Evolutionary conservation across 768 basidiomycete species (phyloP), one percentile per base, ranked within the genome.

Genomic region (Phlegmacium glaucopus): DNA sequence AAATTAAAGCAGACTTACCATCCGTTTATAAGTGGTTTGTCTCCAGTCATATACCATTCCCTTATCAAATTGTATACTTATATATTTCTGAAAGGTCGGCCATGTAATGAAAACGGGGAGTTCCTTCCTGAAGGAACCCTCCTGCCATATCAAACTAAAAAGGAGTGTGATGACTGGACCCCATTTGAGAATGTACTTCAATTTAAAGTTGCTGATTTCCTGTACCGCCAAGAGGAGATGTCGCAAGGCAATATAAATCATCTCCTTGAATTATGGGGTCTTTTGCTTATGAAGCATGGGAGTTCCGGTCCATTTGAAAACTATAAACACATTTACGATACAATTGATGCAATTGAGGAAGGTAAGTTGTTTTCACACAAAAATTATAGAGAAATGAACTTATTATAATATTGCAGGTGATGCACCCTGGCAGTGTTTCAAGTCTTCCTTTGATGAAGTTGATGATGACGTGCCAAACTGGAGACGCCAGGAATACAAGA

Each of bases 361-460:
- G 30, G 30, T 32, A 32, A 32, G 30, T 32, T 32, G 30, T 32
- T 13, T 32, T 13, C 30, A 13, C 30, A 8, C 8, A 8, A 8
- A 32, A 32, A 32, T 32, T 13, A 32, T 8, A 32, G 13, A 32
- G n/a, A n/a, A n/a, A n/a, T n/a, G n/a, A n/a, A n/a, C n/a, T n/a
- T n/a, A n/a, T n/a, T n/a, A n/a, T n/a, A n/a, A n/a, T n/a, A n/a
- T n/a, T n/a, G n/a, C 62, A 16, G 70, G 71, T 8, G 66, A 68
- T 22, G 59, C 60, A 9, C 63, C 70, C 0, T 77, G 74, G 73
- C 15, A 62, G 4, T 57, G 52, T 3, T 68, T 75, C 45, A 42
- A 53, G 1, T 40, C 68, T 11, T 39, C 47, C 5, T 72, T 70
- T 27, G 43, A 44, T 57, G n/a, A 59, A 46, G 13, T 44, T 15